phyloP scores from a whole-genome alignment of 2,329 filamentous ascomycete genomes.

The Erysiphe neolycopersici region DNA sequence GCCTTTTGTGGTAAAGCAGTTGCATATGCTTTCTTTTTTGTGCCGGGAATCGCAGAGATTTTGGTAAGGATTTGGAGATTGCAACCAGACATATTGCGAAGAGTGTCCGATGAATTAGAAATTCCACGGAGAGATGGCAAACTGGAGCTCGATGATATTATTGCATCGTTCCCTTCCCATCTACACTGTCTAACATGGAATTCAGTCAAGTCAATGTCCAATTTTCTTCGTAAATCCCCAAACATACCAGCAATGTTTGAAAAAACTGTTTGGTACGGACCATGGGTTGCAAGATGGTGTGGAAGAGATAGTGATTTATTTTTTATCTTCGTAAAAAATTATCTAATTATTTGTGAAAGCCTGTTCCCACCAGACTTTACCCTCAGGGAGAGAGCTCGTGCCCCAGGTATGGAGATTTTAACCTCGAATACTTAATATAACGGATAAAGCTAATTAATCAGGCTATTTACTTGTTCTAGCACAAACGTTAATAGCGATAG shows the following conservation, averaged over 20 bases:
- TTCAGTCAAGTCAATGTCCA: conserved; percentile 27
- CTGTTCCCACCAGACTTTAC: conserved; percentile 23
- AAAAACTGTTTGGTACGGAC: conserved; percentile 39
- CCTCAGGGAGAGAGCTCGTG: conserved; percentile 27
- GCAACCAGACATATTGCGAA: conserved; percentile 28
- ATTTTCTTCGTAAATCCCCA: conserved; percentile 26
- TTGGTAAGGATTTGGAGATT: conserved; percentile 39
- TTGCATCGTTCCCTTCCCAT: conserved; percentile 16
- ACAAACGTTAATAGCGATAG: conserved; percentile 37
- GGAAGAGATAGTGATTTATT: conserved; percentile 51
- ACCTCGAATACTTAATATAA: too few relatives aligned
- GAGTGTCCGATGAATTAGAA: conserved; percentile 32
- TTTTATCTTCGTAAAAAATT: conserved; percentile 46
- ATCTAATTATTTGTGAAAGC: conserved; percentile 37
- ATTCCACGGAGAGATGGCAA: conserved; percentile 26
- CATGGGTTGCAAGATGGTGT: conserved; percentile 43
- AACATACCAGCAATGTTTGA: conserved; percentile 27
- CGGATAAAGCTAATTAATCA: conserved; percentile 4
- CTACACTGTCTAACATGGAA: conserved; percentile 33
- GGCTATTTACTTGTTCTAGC: conserved; percentile 39
- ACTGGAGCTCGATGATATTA: conserved; percentile 14
- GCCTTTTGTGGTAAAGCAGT: conserved; percentile 47
- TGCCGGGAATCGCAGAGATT: conserved; percentile 41
- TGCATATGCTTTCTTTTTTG: conserved; percentile 51
- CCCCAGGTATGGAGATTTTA: conserved; percentile 18